A percentile compares a stretch with the other conserved stretches of the same genome.
Evolutionary conservation across 495 filamentous ascomycete species (phyloP).

Genomic region (Penicillium tannophilum): DNA sequence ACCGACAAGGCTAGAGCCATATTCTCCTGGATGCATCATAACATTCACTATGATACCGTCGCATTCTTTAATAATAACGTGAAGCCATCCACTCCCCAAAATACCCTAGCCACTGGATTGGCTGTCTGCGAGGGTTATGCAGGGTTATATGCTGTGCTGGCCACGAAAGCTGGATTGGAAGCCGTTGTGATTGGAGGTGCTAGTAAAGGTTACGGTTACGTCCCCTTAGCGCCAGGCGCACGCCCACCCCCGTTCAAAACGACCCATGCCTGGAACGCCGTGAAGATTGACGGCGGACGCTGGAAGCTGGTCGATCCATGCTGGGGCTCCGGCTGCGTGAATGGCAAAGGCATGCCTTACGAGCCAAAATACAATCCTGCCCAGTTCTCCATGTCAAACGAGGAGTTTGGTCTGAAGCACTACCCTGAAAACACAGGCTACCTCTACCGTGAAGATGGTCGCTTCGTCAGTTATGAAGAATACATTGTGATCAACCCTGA

Average conservation of each 20-base stretch:
- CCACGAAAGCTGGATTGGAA: conserved; percentile 72
- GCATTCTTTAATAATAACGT: conserved; percentile 74
- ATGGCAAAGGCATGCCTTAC: conserved; percentile 57
- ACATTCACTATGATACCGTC: conserved; percentile 79
- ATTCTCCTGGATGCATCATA: conserved; percentile 96
- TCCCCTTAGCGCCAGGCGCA: conserved; percentile 53
- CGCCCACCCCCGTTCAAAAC: conserved; percentile 58
- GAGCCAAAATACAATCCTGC: conserved; percentile 65
- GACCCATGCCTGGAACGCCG: conserved; percentile 91
- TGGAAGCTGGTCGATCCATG: conserved; percentile 94
- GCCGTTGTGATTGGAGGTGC: conserved; percentile 71
- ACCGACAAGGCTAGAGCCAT: conserved; percentile 92
- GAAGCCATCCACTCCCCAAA: conserved; percentile 63
- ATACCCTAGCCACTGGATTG: conserved; percentile 69
- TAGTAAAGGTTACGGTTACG: conserved; percentile 83
- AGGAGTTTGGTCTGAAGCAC: conserved; percentile 77
- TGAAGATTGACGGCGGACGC: conserved; percentile 77
- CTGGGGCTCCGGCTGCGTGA: conserved; percentile 80
- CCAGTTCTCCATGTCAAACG: conserved; percentile 78
- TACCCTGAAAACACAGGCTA: conserved; percentile 68
- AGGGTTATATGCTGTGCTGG: conserved; percentile 74
- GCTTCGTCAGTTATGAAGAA: conserved; percentile 71
- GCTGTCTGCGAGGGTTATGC: conserved; percentile 95
- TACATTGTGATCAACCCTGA: conserved; percentile 63
- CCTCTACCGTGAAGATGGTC: conserved; percentile 68